A percentile compares a stretch with the other conserved stretches of the same genome.
These are phyloP conservation scores for Mycena sanguinolenta DNA, from an alignment of 768 basidiomycete species.

Conservation along the genomic window DNA sequence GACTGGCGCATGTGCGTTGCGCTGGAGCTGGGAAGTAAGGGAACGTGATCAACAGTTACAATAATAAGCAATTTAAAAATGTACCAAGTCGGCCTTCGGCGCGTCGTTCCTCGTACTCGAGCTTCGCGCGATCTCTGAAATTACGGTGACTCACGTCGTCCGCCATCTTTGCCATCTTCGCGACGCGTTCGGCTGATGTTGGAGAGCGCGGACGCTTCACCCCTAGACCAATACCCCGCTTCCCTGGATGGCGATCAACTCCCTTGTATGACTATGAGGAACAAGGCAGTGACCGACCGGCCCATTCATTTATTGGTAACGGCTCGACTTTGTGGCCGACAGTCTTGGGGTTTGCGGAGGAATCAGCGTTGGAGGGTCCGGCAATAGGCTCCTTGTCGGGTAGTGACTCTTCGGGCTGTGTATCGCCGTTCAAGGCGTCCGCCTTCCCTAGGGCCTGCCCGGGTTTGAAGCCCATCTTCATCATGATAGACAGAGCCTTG, in stretches of 20 bases:
- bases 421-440: slow-evolving; percentile 37
- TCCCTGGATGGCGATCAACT: slow-evolving; percentile 62
- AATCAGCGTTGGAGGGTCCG: slow-evolving; percentile 7
- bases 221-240: slow-evolving; percentile 79
- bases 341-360: slow-evolving; percentile 27
- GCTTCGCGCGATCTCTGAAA: slow-evolving; percentile 78
- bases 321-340: slow-evolving; percentile 71
- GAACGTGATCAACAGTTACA: slow-evolving; percentile 5
- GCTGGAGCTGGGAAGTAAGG: slow-evolving; percentile 60
- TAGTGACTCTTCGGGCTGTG: slow-evolving; percentile 11
- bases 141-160: slow-evolving; percentile 65
- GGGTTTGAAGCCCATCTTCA: slow-evolving; percentile 94
- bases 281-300: slow-evolving; percentile 63
- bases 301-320: slow-evolving; percentile 84
- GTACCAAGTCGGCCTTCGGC: slow-evolving; percentile 77
- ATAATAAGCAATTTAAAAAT: slow-evolving; percentile 34
- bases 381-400: slow-evolving; percentile 8
- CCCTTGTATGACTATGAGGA: slow-evolving; percentile 10
- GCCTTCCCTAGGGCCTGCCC: slow-evolving; percentile 80
- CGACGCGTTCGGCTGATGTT: slow-evolving; percentile 69
- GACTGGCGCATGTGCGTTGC: slow-evolving; percentile 77
- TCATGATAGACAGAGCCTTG: slow-evolving; percentile 91
- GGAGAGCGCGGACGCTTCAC: slow-evolving; percentile 79
- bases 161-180: slow-evolving; percentile 78
- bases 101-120: slow-evolving; percentile 82